These are phyloP conservation scores for Epichloe elymi DNA, from an alignment of 2,329 filamentous ascomycete genomes.

Conservation along the genomic window DNA sequence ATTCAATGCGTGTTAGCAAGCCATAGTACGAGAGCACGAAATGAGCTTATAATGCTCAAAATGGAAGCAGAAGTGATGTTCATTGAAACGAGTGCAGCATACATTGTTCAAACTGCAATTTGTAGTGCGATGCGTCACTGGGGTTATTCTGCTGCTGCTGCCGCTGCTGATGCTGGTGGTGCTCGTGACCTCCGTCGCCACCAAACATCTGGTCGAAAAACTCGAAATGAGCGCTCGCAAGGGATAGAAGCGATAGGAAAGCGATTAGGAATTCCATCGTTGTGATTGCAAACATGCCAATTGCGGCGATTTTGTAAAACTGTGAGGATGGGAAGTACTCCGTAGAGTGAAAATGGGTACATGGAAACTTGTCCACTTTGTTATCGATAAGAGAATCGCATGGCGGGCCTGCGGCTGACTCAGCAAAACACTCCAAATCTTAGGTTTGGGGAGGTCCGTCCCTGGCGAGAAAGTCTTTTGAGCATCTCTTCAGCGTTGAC, in stretches of 20 bases:
- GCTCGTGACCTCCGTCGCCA: conserved; percentile 30
- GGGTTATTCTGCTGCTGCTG: conserved; percentile 53
- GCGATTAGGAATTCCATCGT: conserved; percentile 25
- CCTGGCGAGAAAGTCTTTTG: background rate
- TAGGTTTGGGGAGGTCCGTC: background rate
- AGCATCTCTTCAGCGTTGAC: background rate
- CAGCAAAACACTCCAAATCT: conserved; percentile 5
- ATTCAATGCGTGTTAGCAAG: background rate
- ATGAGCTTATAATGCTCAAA: background rate
- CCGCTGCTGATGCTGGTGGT: conserved; percentile 34
- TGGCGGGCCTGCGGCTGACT: background rate
- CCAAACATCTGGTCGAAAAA: conserved; percentile 99
- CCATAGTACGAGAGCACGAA: no score
- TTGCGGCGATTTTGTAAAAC: no score
- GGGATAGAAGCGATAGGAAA: conserved; percentile 45
- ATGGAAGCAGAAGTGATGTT: background rate
- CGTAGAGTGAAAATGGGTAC: no score
- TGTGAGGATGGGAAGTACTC: no score
- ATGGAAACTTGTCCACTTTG: background rate
- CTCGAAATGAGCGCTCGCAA: conserved; percentile 65
- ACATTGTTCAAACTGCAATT: conserved; percentile 56
- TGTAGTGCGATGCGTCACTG: conserved; percentile 74
- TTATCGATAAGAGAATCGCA: background rate
- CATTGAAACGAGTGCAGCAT: conserved; percentile 12
- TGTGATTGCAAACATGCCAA: background rate